Evolutionary conservation across 768 basidiomycete species (phyloP), one percentile per base, ranked within the genome.

Genomic region (Saitozyma sp.): DNA sequence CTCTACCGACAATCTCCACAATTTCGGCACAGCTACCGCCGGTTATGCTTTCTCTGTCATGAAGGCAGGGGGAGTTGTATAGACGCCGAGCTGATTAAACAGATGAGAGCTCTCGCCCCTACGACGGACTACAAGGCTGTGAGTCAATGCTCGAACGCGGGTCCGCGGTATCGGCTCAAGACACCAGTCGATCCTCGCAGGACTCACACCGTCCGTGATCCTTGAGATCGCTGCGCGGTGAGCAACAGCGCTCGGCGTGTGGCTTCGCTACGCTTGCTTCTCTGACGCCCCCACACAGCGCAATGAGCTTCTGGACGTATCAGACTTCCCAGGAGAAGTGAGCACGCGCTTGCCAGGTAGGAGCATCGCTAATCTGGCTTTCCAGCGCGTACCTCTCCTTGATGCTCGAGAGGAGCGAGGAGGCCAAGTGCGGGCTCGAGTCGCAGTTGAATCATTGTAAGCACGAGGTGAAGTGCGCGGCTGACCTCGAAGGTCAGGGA

Each of bases 261-360:
- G 45, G 53, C 13, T 9, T 19, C 45, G 40, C 1, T 39, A 55
- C 16, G 14, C 29, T 5, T 29, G 29, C 29, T 29, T 29, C 29
- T 29, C 29, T 29, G 29, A 29, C 29, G 29, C 29, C 29, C 54
- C 40, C 20, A 42, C 54, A 6, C 50, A 65, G 67, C 29, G 61
- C 65, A 20, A 63, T 71, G 64, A 61, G 63, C 52, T 71, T 71
- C 56, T 71, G 70, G 70, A 62, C 67, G 8, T 71, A 71, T 61
- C 70, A 71, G 60, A 66, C 63, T 5, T 66, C 64, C 1, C 70
- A 71, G 54, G 67, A 71, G 46, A 60, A 60, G 70, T 71, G 20
- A 57, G 62, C 46, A 48, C 3, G 3, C 46, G 46, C 14, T 14
- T 48, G 19, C 14, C 46, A 6, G 46, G 14, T 2, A 48, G 6